Base-by-base conservation (phyloP, 2,329 filamentous ascomycete genomes). In the Aspergillus vadensis region DNA sequence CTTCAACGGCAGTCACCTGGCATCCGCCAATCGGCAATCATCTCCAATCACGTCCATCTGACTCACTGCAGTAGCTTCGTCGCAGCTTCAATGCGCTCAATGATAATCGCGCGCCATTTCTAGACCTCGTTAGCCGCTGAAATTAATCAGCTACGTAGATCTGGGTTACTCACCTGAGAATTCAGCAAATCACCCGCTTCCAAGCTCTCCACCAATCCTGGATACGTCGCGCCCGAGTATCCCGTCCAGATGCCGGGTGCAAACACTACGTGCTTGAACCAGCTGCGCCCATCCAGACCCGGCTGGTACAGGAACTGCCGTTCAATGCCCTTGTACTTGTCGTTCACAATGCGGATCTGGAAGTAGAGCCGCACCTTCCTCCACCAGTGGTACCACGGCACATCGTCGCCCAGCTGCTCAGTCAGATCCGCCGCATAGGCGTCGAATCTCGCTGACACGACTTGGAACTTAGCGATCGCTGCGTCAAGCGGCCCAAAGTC, bases 211-310 rank as follows among this genome's bases (percentile, higher is more conserved):
- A 87, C 83, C n/a, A 89, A 74, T 1, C 86, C 85, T 1, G 87
- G 86, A 67, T 85, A 89, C 8, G 86, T 87, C 4, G 84, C 86
- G 3, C 92, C 93, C 0, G 92, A 82, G 75, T 97, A 97, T 0
- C 93, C 93, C 0, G 92, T 97, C 92, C 92, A 96, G 51, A 94
- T 75, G 0, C 93, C 93, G 0, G 93, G 93, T 1, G 93, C 93
- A 76, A 96, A 97, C 1, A 97, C 90, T 2, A 97, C 89, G 70
- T 97, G 94, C 80, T 97, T 97, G 80, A 94, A 98, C 92, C 92
- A 97, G 23, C 81, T 80, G 61, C 94, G 82, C 1, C 87, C 86
- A 73, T 97, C 93, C 19, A 98, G 78, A 0, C 94, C 94, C 3
- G 84, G 81, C 4, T 86, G 78, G 69, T 91, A 89, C 63, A 97